Percentiles rank a stretch among this genome's conserved stretches.
phyloP scores from a whole-genome alignment of 1,284 basidiomycete species.

The Taiwanofungus camphoratus region DNA sequence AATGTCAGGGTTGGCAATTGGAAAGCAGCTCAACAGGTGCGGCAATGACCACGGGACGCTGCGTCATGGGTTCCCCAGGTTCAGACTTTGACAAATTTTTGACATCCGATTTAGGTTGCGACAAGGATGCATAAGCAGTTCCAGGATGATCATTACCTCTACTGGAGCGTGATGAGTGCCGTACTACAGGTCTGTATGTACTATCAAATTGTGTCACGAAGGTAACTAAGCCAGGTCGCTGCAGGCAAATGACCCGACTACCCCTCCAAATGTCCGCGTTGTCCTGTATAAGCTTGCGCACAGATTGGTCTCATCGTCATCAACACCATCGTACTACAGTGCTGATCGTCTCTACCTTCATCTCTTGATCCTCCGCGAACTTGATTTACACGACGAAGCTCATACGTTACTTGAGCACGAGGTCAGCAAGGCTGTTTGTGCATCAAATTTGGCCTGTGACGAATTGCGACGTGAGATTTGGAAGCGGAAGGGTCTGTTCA shows the following conservation, averaged over 20 bases:
- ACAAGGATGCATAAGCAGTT: constrained; percentile 76
- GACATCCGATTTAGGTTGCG: too few species aligned
- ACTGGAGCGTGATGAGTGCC: constrained; percentile 78
- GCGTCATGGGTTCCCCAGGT: too few species aligned
- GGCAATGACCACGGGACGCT: too few species aligned
- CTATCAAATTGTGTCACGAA: neutral
- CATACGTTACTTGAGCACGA: constrained; percentile 64
- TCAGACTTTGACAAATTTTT: too few species aligned
- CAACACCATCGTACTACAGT: constrained; percentile 53
- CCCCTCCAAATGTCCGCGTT: constrained; percentile 53
- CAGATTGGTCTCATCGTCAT: constrained; percentile 54
- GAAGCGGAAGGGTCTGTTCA: constrained; percentile 43
- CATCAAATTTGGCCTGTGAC: constrained; percentile 69
- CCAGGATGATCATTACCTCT: constrained; percentile 72
- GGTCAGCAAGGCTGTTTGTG: constrained; percentile 58
- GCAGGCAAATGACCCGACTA: constrained; percentile 60
- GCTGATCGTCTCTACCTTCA: constrained; percentile 77
- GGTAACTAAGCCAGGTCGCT: neutral
- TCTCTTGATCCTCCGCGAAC: constrained; percentile 62
- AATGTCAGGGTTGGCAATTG: constrained; percentile 72
- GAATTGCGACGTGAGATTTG: constrained; percentile 69
- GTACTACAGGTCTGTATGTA: constrained; percentile 59
- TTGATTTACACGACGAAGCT: constrained; percentile 65
- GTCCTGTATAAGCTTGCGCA: constrained; percentile 70
- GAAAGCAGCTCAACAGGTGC: constrained; percentile 76